Evolutionary conservation across 2,329 filamentous ascomycete species (phyloP).

Genomic region (Rasamsonia emersonii): DNA sequence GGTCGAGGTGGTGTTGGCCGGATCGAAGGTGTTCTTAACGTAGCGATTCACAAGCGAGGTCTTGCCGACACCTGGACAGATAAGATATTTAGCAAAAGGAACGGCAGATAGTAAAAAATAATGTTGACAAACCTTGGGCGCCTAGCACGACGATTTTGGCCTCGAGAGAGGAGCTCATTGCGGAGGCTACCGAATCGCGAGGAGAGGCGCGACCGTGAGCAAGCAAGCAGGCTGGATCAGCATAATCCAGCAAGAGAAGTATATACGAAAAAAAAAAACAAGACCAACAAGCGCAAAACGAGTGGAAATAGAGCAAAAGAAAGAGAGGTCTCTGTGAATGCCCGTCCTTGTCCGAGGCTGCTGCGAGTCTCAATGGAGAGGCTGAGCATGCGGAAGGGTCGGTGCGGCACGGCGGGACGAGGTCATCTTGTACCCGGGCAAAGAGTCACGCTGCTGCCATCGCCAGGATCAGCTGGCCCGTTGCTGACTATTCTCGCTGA

Average conservation of each 20-base stretch:
- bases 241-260: conserved; percentile 18
- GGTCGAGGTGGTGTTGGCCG: conserved; percentile 49
- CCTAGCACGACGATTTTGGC: conserved; percentile 47
- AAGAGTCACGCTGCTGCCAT: no score
- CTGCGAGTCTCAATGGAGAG: no score
- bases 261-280: background rate
- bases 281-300: no score
- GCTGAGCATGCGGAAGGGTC: no score
- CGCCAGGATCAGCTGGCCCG: no score
- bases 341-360: no score
- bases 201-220: conserved; percentile 19
- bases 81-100: conserved; percentile 3
- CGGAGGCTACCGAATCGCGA: conserved; percentile 11
- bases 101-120: background rate
- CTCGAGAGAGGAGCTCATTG: conserved; percentile 42
- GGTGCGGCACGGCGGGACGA: no score
- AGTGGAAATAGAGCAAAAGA: no score
- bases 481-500: no score
- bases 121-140: conserved; percentile 39
- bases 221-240: conserved; percentile 16
- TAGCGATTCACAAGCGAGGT: conserved; percentile 45
- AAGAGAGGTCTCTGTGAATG: no score
- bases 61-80: conserved; percentile 41
- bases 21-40: conserved; percentile 36
- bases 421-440: no score